Evolutionary conservation across 345 rosid genomes (phyloP).

Genomic region (Combretum micranthum): DNA sequence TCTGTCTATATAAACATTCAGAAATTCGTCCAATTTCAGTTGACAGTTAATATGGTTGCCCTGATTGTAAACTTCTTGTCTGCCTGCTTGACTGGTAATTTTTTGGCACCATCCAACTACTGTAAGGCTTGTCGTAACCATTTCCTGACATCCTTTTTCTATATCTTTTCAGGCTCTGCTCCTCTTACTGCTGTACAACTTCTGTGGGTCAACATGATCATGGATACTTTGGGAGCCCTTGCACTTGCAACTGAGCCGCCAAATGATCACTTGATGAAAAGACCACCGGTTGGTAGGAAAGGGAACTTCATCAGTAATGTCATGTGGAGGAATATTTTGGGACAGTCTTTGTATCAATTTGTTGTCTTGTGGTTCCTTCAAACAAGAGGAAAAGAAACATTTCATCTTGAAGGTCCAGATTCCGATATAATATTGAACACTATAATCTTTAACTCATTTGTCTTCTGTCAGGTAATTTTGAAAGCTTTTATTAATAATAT

Average conservation of each 20-base stretch:
- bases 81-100: slow-evolving; percentile 78
- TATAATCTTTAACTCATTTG: slow-evolving; percentile 74
- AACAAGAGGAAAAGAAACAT: slow-evolving; percentile 44
- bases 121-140: neutral
- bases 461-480: slow-evolving; percentile 78
- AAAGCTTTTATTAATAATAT: neutral
- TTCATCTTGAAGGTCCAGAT: slow-evolving; percentile 35
- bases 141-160: slow-evolving; percentile 7
- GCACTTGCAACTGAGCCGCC: slow-evolving; percentile 93
- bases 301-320: slow-evolving; percentile 83
- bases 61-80: slow-evolving; percentile 81
- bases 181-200: slow-evolving; percentile 87
- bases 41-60: slow-evolving; percentile 84
- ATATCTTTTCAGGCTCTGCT: slow-evolving; percentile 44
- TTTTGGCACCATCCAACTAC: neutral
- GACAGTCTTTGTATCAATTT: slow-evolving; percentile 85
- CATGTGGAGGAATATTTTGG: slow-evolving; percentile 96
- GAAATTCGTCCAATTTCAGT: slow-evolving; percentile 88
- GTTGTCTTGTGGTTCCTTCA: slow-evolving; percentile 58
- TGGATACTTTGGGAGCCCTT: slow-evolving; percentile 85
- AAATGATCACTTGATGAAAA: slow-evolving; percentile 59
- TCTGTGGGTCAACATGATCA: slow-evolving; percentile 88
- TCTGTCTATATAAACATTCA: slow-evolving; percentile 82
- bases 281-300: slow-evolving; percentile 63
- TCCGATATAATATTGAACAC: slow-evolving; percentile 70